Base-by-base conservation (phyloP, 2,329 filamentous ascomycete genomes). In the Mariannaea sp. region DNA sequence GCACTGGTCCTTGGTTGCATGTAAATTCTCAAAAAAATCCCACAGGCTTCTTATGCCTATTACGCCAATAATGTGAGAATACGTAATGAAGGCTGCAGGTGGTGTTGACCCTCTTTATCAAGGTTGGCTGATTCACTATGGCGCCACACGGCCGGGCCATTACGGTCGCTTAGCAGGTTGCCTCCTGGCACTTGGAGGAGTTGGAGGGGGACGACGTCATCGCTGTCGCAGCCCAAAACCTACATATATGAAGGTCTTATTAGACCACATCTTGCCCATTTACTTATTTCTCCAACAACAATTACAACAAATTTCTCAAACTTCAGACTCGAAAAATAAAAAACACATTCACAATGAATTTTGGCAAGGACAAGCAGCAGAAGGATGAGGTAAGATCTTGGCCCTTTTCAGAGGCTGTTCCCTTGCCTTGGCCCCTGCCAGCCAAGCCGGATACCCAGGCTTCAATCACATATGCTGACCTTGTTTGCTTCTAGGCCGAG, bases 401-500 rank as follows among this genome's bases (percentile, higher is more conserved):
- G 27, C 26, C 39, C 19, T 4, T 8, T 22, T n/a, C 16, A 10
- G 43, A 30, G n/a, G 33, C 22, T 17, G 40, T n/a, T n/a, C n/a
- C n/a, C n/a, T n/a, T n/a, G n/a, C 20, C 47, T 39, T 12, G 14
- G 9, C 14, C 22, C 17, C 17, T 40, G 27, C 29, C 14, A 10
- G 38, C 29, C 35, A 32, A 26, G 20, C 26, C 7, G 7, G 7
- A 29, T 29, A 16, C 38, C 39, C 38, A 22, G 38, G 9, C 16
- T 14, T 30, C 14, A 27, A 36, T 19, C 33, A 32, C 29, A 41
- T 53, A 51, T 54, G 51, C 53, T 58, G 39, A 49, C 47, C 29
- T 14, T 6, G 29, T 41, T 33, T 20, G 10, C 41, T n/a, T 33
- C 49, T 24, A 74, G 68, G 69, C 67, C 58, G 75, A 77, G 68